Conservation (phyloP, 164 flowering plant species). For the Macadamia integrifolia region DNA sequence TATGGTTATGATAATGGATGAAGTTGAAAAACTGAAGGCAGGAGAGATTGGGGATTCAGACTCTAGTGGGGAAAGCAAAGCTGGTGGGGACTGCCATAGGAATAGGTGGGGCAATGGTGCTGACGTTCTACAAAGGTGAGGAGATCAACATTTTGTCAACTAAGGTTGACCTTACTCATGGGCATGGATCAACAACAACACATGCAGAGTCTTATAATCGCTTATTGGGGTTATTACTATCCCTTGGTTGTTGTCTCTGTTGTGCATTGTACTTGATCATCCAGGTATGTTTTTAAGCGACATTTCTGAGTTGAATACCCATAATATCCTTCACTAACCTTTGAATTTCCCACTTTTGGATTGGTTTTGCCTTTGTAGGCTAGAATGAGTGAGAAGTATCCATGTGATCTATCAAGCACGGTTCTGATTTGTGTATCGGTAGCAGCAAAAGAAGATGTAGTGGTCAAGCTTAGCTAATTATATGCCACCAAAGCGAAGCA, state of each 20-base stretch:
- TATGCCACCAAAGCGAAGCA: no score
- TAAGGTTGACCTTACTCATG: slow-evolving; percentile 21
- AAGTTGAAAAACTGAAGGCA: slow-evolving; percentile 13
- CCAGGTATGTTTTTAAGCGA: background rate
- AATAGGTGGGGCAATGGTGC: slow-evolving; percentile 10
- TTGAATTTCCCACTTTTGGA: background rate
- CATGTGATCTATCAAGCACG: slow-evolving; percentile 38
- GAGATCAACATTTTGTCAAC: slow-evolving; percentile 39
- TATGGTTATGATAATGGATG: no score
- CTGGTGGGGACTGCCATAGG: slow-evolving; percentile 50
- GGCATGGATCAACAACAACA: slow-evolving; percentile 1
- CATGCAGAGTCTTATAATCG: slow-evolving; percentile 18
- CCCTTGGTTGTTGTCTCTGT: slow-evolving; percentile 25
- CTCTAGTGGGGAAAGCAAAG: slow-evolving; percentile 42
- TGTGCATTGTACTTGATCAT: slow-evolving; percentile 30
- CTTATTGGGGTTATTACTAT: slow-evolving; percentile 27
- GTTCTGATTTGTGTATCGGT: slow-evolving; percentile 36
- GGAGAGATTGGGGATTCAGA: slow-evolving; percentile 32
- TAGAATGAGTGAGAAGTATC: slow-evolving; percentile 30
- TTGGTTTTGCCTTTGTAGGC: slow-evolving; percentile 21
- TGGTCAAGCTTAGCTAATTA: no score
- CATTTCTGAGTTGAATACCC: no score
- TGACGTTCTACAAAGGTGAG: slow-evolving; percentile 55
- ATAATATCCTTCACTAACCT: background rate
- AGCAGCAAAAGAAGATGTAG: no score